These are phyloP conservation scores for Metschnikowia picachoensis DNA, from an alignment of 805 yeast species.

Conservation along the genomic window DNA sequence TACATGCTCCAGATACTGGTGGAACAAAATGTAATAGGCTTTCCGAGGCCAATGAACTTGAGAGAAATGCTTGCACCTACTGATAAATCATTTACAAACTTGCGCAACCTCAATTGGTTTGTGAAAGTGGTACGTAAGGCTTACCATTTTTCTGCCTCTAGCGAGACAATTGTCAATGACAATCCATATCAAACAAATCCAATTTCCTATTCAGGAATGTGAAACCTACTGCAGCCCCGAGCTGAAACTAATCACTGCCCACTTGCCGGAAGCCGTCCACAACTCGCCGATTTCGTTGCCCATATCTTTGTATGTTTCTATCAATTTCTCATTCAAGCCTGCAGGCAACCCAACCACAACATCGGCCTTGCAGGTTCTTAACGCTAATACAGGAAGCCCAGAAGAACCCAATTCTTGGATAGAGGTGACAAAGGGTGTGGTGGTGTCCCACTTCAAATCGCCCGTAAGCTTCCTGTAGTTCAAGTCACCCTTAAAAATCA, in stretches of 20 bases:
- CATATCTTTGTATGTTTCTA: slow-evolving; percentile 50
- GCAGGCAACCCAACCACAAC: slow-evolving; percentile 80
- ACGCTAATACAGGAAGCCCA: slow-evolving; percentile 60
- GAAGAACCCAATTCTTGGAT: slow-evolving; percentile 63
- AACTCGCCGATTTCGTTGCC: slow-evolving; percentile 65
- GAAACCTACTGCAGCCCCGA: neutral
- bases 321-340: slow-evolving; percentile 70
- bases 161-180: no score
- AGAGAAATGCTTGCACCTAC: no score
- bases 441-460: slow-evolving; percentile 82
- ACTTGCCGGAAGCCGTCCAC: slow-evolving; percentile 89
- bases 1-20: no score
- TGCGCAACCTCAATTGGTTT: no score
- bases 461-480: slow-evolving; percentile 93
- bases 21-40: no score
- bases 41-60: no score
- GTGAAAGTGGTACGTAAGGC: no score
- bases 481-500: slow-evolving; percentile 91
- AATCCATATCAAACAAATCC: no score
- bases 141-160: no score
- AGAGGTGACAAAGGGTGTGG: slow-evolving; percentile 70
- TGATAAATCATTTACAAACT: no score
- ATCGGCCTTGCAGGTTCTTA: slow-evolving; percentile 96
- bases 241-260: slow-evolving; percentile 68
- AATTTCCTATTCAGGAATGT: no score